Percentiles rank a stretch among this genome's conserved stretches.
Conservation (phyloP, 306 rosid genomes). For the Lagenaria siceraria region DNA sequence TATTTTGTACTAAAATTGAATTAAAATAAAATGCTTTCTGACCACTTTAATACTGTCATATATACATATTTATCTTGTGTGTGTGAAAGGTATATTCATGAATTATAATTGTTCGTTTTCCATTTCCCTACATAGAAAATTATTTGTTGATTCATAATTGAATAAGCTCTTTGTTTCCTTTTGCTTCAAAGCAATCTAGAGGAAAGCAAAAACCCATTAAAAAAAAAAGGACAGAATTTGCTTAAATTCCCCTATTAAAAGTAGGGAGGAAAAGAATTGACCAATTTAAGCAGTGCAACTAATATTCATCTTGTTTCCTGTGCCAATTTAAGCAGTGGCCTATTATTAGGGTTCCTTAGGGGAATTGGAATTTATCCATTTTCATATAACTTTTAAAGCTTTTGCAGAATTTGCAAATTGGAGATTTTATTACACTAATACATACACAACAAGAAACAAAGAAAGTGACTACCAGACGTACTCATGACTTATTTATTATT, state of each 20-base stretch:
- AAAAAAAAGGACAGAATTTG: background rate
- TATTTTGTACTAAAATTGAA: background rate
- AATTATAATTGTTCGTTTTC: background rate
- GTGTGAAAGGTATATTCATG: background rate
- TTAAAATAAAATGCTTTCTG: background rate
- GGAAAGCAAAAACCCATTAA: background rate
- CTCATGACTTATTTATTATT: slow-evolving; percentile 24
- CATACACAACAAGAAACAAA: slow-evolving; percentile 32
- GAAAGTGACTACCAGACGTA: slow-evolving; percentile 34
- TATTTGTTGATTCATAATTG: background rate
- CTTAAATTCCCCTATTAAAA: slow-evolving; percentile 18
- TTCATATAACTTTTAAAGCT: background rate
- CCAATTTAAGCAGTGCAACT: slow-evolving; percentile 5
- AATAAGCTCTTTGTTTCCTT: background rate
- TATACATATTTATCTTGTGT: background rate
- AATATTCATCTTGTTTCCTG: slow-evolving; percentile 28
- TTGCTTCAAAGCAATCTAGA: background rate
- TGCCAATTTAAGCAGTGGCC: slow-evolving; percentile 19
- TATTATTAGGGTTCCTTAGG: slow-evolving; percentile 29
- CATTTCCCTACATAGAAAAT: background rate
- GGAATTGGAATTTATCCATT: slow-evolving; percentile 13
- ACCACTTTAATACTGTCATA: background rate
- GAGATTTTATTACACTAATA: slow-evolving; percentile 13
- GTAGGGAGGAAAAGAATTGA: slow-evolving; percentile 10
- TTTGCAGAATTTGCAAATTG: slow-evolving; percentile 14